Percentiles rank a stretch among this genome's conserved stretches.
These are phyloP conservation scores for Quercus parvula DNA, from an alignment of 306 rosid genomes.

Conservation along the genomic window DNA sequence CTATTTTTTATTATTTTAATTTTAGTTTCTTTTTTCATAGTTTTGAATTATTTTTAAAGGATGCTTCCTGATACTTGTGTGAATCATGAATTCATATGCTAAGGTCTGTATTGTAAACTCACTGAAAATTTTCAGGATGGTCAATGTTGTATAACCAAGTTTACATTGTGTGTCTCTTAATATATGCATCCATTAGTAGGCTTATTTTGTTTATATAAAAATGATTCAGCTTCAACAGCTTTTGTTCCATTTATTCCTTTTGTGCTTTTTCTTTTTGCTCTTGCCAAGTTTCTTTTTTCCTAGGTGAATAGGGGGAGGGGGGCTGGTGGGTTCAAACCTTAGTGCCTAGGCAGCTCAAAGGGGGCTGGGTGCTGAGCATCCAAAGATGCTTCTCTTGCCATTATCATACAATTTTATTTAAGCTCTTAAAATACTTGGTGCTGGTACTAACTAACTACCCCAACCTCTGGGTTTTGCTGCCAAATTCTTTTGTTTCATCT, in stretches of 20 bases:
- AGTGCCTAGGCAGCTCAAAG: too few species aligned
- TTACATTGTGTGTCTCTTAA: background rate
- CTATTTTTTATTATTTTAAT: background rate
- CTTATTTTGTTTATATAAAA: background rate
- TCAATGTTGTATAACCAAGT: background rate
- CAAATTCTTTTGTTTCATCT: background rate
- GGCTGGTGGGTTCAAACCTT: too few species aligned
- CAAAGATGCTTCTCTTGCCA: background rate
- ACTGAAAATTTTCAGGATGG: background rate
- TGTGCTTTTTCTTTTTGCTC: background rate
- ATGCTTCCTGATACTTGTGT: background rate
- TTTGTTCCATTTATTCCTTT: background rate
- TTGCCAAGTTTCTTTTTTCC: background rate
- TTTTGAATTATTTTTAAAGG: background rate
- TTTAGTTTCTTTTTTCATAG: background rate
- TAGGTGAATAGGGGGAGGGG: too few species aligned
- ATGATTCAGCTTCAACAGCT: background rate
- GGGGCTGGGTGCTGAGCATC: background rate
- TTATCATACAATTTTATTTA: background rate
- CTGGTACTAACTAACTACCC: background rate
- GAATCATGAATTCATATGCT: background rate
- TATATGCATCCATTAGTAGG: background rate
- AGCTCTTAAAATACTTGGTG: background rate
- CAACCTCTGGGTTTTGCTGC: slow-evolving; percentile 1
- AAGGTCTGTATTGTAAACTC: background rate